Evolutionary conservation across 495 filamentous ascomycete genomes (phyloP).

Genomic region (Penicillium simplicissimum): DNA sequence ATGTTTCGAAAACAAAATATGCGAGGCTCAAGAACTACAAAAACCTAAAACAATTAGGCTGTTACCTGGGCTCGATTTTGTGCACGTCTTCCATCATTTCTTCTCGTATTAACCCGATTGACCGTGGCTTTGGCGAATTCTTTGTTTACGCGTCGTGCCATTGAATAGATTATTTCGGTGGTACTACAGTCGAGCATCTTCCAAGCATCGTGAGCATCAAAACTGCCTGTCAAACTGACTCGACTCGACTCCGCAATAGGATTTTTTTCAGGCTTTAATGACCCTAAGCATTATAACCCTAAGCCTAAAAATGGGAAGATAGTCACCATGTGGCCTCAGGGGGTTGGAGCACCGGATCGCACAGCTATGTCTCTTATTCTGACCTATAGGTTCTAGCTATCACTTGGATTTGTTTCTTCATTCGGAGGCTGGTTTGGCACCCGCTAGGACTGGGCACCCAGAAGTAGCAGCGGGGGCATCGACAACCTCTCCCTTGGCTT

Average conservation of each 20-base stretch:
- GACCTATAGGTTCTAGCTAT: no score
- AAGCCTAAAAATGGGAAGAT: no score
- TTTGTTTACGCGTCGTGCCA: constrained; percentile 30
- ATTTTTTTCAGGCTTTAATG: no score
- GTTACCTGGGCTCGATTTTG: no score
- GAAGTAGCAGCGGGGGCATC: background rate
- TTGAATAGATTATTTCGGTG: constrained; percentile 24
- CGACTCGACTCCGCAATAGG: constrained; percentile 27
- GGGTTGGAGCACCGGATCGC: background rate
- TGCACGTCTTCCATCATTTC: no score
- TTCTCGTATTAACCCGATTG: constrained; percentile 19
- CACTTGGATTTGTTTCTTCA: no score
- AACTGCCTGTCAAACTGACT: constrained; percentile 21
- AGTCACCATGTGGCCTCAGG: background rate
- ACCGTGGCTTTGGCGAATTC: constrained; percentile 29
- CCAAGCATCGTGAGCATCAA: constrained; percentile 24
- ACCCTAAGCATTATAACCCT: no score
- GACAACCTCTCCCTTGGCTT: background rate
- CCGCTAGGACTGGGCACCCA: background rate
- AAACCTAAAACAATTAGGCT: no score
- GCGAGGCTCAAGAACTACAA: no score
- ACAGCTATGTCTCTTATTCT: background rate
- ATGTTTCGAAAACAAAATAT: no score
- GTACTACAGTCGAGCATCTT: constrained; percentile 12
- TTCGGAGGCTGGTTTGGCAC: background rate